Evolutionary conservation across 2,329 filamentous ascomycete genomes (phyloP), one percentile per base, ranked within the genome.

Genomic region (Colletotrichum magnum): DNA sequence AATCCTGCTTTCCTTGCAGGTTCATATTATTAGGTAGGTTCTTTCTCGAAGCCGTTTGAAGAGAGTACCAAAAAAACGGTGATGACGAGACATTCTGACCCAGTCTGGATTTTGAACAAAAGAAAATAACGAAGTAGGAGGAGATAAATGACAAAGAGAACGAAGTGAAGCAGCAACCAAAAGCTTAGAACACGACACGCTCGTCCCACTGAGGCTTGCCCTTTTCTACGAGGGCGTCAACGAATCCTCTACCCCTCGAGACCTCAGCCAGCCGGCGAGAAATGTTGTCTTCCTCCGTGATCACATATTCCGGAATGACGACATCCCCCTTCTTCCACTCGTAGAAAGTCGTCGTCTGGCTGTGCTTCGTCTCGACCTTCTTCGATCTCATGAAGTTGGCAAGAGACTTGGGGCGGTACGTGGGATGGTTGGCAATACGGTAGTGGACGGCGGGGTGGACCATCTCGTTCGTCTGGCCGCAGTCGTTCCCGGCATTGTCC

Each of bases 371-470:
- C 10, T 4, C 21, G 39, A 26, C 47, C 2, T n/a, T 57, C 39
- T 50, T 53, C 5, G n/a, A 52, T 32, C 43, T 47, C 12, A 5
- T 6, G 21, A 60, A 62, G 2, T 43, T 24, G 6, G 21, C 15
- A 1, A 68, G 53, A 12, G 69, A 18, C 4, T 2, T 6, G n/a
- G 64, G 56, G 0, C 4, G 16, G 43, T 70, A 71, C 0, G n/a
- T 43, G 3, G 24, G 6, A 18, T 43, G 18, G 4, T 32, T 48
- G 1, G 7, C n/a, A 26, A n/a, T 15, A 16, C 68, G 68, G 5
- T 63, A 54, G 9, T 57, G 36, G n/a, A 66, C 54, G 2, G 62
- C 64, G 1, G 71, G 69, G 39, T 72, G 71, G 6, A 72, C 45
- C 10, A 28, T 10, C 24, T 71, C 69, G 3, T 69, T 63, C 0